Evolutionary conservation across 192 early-diverging fungal genomes (phyloP).

Genomic region (Allomyces javanicus): DNA sequence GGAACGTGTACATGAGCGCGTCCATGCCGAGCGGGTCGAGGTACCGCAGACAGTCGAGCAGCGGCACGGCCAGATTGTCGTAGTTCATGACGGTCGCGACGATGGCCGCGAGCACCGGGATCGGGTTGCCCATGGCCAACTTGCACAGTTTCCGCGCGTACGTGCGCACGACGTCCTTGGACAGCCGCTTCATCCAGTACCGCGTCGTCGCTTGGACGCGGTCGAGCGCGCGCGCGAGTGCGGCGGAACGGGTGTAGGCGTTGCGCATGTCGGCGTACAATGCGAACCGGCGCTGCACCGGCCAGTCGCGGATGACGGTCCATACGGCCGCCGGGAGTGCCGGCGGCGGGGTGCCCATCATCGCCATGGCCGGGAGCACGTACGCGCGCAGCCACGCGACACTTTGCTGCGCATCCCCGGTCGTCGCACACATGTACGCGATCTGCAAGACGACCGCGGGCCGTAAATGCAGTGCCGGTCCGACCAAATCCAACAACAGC

Average conservation of each 20-base stretch:
- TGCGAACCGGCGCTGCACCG: not conserved
- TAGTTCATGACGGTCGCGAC: not conserved
- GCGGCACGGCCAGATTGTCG: not conserved
- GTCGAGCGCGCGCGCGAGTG: not conserved
- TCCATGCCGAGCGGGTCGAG: not conserved
- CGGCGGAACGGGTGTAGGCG: not conserved
- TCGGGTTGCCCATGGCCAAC: not conserved
- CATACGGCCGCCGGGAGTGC: not conserved
- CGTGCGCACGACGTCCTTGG: not conserved
- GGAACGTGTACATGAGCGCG: not conserved
- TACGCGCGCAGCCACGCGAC: too few relatives aligned
- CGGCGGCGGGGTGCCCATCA: not conserved
- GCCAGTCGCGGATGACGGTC: not conserved
- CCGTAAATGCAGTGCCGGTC: too few relatives aligned
- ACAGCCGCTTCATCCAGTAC: not conserved
- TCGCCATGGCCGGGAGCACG: too few relatives aligned
- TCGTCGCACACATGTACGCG: too few relatives aligned
- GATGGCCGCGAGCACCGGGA: not conserved
- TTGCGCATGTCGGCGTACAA: not conserved
- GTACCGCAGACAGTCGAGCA: not conserved
- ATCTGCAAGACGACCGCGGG: too few relatives aligned
- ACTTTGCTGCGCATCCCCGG: too few relatives aligned
- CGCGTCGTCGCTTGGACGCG: not conserved
- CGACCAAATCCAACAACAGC: too few relatives aligned
- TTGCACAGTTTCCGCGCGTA: not conserved